A percentile compares a stretch with the other conserved stretches of the same genome.
Evolutionary conservation across 2,329 filamentous ascomycete species (phyloP).

Genomic region (Clonostachys rosea): DNA sequence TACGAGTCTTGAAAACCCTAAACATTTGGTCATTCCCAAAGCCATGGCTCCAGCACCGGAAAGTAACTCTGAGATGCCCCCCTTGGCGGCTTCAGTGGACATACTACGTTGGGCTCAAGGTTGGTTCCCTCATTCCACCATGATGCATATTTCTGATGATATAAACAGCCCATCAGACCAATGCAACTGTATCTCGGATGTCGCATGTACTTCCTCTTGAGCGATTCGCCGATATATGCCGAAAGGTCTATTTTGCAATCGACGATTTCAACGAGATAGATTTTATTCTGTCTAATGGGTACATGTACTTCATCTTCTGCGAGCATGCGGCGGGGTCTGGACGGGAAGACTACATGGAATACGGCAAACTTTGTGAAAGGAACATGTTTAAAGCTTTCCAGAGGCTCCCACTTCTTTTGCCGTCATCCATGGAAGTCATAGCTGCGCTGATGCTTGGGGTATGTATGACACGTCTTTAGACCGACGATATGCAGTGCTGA

Average conservation of each 20-base stretch:
- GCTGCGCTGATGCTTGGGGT: constrained; percentile 26
- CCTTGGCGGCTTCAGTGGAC: constrained; percentile 14
- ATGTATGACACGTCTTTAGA: neutral
- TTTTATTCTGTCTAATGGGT: constrained; percentile 26
- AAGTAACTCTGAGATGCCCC: constrained; percentile 8
- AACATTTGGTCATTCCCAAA: too few species aligned
- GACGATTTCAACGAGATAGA: constrained; percentile 22
- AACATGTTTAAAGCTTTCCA: constrained; percentile 17
- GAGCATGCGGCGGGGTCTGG: constrained; percentile 19
- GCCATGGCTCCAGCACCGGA: too few species aligned
- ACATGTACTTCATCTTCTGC: constrained; percentile 24
- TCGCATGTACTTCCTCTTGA: constrained; percentile 22
- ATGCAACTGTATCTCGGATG: constrained; percentile 19
- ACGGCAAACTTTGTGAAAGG: constrained; percentile 14
- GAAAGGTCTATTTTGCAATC: constrained; percentile 26
- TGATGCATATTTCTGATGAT: neutral
- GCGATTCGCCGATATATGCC: constrained; percentile 20
- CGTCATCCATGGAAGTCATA: constrained; percentile 21
- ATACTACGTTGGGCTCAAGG: constrained; percentile 24
- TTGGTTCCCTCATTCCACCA: constrained; percentile 2
- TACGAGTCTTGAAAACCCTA: too few species aligned
- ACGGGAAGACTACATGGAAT: constrained; percentile 10
- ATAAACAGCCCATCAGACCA: constrained; percentile 12
- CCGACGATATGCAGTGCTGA: neutral
- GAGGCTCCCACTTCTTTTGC: constrained; percentile 20